phyloP scores from a whole-genome alignment of 2,329 filamentous ascomycete genomes.

The Verticillium klebahnii region DNA sequence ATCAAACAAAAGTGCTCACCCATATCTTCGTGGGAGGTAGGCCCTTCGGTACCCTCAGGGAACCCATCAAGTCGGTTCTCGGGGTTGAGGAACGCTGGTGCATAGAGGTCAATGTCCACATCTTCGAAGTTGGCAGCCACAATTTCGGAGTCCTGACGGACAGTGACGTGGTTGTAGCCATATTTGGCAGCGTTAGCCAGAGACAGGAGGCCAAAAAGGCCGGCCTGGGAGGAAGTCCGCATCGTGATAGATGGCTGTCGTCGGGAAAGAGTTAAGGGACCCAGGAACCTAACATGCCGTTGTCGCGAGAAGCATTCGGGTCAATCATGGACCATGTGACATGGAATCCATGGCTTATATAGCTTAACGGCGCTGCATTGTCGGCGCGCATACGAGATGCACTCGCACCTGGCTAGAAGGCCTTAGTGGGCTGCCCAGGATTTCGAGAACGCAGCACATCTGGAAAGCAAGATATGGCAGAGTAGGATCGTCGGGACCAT shows the following conservation, averaged over 20 bases:
- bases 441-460: not conserved
- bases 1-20: conserved; percentile 3
- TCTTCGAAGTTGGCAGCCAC: conserved; percentile 9
- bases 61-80: conserved; percentile 11
- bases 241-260: not conserved
- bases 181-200: conserved; percentile 9
- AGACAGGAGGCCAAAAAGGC: conserved; percentile 9
- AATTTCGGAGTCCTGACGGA: conserved; percentile 9
- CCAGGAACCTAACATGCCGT: too few relatives aligned
- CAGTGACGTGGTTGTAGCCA: conserved; percentile 10
- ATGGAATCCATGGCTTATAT: not conserved
- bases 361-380: not conserved
- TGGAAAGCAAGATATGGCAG: not conserved
- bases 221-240: not conserved
- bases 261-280: too few relatives aligned
- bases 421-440: not conserved
- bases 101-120: conserved; percentile 11
- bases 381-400: not conserved
- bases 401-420: not conserved
- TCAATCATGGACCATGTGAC: too few relatives aligned
- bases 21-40: conserved; percentile 12
- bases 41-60: conserved; percentile 12
- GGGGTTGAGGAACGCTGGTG: conserved; percentile 11
- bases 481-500: not conserved
- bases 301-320: too few relatives aligned